Percentiles rank a stretch among this genome's conserved stretches.
Conservation (phyloP, 345 rosid genomes). For the Mallotus nudiflorus region DNA sequence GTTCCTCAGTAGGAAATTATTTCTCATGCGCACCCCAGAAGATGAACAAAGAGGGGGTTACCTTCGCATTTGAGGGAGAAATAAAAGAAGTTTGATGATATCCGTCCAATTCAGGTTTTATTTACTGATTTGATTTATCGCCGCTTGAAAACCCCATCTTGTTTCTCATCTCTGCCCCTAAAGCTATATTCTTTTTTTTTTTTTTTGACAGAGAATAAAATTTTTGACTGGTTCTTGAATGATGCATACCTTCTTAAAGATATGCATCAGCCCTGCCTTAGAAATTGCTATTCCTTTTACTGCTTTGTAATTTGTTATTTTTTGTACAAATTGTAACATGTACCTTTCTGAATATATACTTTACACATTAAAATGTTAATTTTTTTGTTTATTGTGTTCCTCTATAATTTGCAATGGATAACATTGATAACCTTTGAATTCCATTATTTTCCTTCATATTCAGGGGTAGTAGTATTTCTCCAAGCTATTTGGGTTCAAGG, state of each 20-base stretch:
- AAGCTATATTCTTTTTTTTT: no score
- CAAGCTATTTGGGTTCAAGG: no score
- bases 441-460: no score
- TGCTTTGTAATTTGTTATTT: neutral
- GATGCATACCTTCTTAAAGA: neutral
- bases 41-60: conserved; percentile 64
- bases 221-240: neutral
- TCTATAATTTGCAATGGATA: no score
- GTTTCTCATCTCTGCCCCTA: no score
- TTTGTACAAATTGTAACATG: conserved; percentile 13
- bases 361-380: neutral
- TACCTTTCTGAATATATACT: conserved; percentile 1
- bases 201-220: neutral
- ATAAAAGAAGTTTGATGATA: neutral
- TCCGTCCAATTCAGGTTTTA: neutral
- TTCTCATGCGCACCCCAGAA: conserved; percentile 48
- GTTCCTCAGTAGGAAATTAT: conserved; percentile 71
- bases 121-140: neutral
- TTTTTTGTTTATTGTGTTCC: no score
- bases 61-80: conserved; percentile 54
- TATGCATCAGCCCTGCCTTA: neutral
- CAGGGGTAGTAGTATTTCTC: no score
- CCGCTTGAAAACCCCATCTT: neutral
- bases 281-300: neutral
- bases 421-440: no score